A percentile compares a stretch with the other conserved stretches of the same genome.
phyloP scores from a whole-genome alignment of 176 grass and related monocot genomes.

The Themeda triandra region DNA sequence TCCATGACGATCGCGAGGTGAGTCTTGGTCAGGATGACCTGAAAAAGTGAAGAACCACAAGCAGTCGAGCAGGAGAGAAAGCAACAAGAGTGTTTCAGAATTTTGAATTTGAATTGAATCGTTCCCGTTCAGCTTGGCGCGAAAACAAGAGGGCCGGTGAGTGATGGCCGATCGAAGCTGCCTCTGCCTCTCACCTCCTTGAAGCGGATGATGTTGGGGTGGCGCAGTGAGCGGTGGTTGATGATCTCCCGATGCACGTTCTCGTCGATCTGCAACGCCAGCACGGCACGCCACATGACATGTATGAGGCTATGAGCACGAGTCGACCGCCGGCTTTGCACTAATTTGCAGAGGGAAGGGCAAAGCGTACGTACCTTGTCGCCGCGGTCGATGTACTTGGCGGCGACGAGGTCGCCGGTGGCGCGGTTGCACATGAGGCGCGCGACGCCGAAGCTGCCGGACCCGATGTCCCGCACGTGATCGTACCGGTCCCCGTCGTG shows the following conservation, averaged over 20 bases:
- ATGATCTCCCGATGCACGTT: conserved; percentile 97
- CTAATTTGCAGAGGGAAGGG: not conserved
- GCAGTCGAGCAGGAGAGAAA: too few relatives aligned
- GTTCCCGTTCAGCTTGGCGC: too few relatives aligned
- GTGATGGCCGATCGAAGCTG: too few relatives aligned
- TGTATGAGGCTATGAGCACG: too few relatives aligned
- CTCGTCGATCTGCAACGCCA: conserved; percentile 79
- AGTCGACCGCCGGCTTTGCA: too few relatives aligned
- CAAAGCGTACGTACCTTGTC: conserved; percentile 51
- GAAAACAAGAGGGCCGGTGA: too few relatives aligned
- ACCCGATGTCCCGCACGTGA: conserved; percentile 26
- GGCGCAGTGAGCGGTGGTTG: conserved; percentile 83
- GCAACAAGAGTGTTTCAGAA: too few relatives aligned
- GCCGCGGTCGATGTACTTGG: conserved; percentile 66
- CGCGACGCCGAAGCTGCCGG: conserved; percentile 66
- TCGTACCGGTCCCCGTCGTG: conserved; percentile 59
- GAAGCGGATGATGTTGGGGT: conserved; percentile 94
- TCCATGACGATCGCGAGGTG: conserved; percentile 84
- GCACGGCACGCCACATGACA: too few relatives aligned
- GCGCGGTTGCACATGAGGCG: conserved; percentile 58
- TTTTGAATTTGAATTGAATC: too few relatives aligned
- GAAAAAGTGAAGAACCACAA: too few relatives aligned
- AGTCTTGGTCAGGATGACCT: conserved; percentile 77
- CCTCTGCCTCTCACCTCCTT: conserved; percentile 57
- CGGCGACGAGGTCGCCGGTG: conserved; percentile 53